These are phyloP conservation scores for Hortiboletus campestris DNA, from an alignment of 768 basidiomycete species.

Conservation along the genomic window DNA sequence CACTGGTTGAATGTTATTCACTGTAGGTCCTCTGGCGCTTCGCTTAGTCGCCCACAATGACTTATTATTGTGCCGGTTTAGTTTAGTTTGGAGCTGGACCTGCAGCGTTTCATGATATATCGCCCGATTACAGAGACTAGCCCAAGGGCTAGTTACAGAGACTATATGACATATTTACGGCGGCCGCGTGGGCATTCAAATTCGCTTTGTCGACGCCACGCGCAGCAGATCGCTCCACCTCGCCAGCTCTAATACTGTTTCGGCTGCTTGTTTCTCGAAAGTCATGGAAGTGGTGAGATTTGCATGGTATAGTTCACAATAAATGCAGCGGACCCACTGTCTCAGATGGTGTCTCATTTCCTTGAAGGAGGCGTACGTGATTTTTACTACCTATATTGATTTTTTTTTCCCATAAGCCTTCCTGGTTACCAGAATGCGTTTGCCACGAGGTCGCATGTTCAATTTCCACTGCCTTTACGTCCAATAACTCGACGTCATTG, in stretches of 20 bases:
- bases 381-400: background rate
- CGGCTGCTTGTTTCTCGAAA: background rate
- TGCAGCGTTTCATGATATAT: background rate
- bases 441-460: background rate
- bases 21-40: background rate
- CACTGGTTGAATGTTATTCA: background rate
- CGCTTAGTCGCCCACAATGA: background rate
- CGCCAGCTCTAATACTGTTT: background rate
- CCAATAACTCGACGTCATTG: background rate
- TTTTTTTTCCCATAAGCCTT: background rate
- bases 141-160: no score
- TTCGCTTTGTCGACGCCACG: no score
- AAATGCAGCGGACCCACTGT: background rate
- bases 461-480: background rate
- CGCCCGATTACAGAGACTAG: background rate
- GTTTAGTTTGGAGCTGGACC: background rate
- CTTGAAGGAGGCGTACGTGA: background rate
- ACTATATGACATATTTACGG: background rate
- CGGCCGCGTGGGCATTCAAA: background rate
- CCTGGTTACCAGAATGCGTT: background rate
- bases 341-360: no score
- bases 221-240: background rate
- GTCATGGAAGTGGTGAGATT: background rate
- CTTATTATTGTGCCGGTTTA: background rate
- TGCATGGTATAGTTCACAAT: no score